These are phyloP conservation scores for Pythium scleroteichum DNA, from an alignment of 352 stramenopile genomes.

Conservation along the genomic window DNA sequence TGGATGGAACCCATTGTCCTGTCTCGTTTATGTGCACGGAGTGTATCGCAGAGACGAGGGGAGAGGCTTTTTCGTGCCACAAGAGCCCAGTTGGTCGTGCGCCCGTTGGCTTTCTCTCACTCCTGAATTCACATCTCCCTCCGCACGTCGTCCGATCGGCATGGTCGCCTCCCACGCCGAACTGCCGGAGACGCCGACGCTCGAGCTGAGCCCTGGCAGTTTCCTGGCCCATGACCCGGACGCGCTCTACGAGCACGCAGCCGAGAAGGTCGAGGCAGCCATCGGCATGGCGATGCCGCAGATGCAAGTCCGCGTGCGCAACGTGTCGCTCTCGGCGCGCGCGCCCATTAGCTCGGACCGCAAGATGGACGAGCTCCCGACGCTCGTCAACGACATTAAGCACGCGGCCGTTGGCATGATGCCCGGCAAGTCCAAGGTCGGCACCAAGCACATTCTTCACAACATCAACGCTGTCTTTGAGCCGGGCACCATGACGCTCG, in stretches of 20 bases:
- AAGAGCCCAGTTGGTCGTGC: too few species aligned
- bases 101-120: too few species aligned
- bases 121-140: slow-evolving; percentile 3
- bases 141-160: background rate
- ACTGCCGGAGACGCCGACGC: background rate
- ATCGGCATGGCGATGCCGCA: slow-evolving; percentile 20
- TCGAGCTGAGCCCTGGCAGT: slow-evolving; percentile 8
- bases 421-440: slow-evolving; percentile 9
- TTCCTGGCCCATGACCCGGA: slow-evolving; percentile 30
- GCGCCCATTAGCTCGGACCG: slow-evolving; percentile 18
- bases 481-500: slow-evolving; percentile 30
- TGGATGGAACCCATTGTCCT: too few species aligned
- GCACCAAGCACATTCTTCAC: slow-evolving; percentile 32
- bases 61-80: too few species aligned
- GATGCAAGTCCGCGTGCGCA: slow-evolving; percentile 39
- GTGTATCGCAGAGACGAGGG: too few species aligned
- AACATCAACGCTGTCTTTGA: slow-evolving; percentile 29
- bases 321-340: slow-evolving; percentile 37
- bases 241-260: slow-evolving; percentile 35
- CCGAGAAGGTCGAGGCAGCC: slow-evolving; percentile 28
- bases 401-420: slow-evolving; percentile 1
- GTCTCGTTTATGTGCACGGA: too few species aligned
- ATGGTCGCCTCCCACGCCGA: background rate
- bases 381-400: slow-evolving; percentile 18
- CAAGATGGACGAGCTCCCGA: slow-evolving; percentile 17